phyloP scores from a whole-genome alignment of 2,329 filamentous ascomycete species.

The Aspergillus fumigatiaffinis region DNA sequence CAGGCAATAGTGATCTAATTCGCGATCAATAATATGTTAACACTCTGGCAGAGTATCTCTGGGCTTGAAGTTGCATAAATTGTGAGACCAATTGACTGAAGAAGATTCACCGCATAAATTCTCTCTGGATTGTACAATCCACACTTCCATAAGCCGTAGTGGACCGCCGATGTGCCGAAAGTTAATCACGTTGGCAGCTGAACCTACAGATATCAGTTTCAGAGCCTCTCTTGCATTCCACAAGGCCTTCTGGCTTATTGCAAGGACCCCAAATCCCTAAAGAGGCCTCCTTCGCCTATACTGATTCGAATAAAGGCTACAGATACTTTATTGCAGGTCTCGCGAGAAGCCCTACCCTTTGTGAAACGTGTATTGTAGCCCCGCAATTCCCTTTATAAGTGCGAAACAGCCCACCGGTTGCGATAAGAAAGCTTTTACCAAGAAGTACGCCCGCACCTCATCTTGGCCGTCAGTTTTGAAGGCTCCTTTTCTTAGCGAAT shows the following conservation, averaged over 20 bases:
- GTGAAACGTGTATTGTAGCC: background rate
- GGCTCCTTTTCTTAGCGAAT: background rate
- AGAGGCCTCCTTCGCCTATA: background rate
- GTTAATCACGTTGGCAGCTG: background rate
- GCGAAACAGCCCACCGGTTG: background rate
- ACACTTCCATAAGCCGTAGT: background rate
- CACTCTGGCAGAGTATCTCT: background rate
- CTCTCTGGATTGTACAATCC: background rate
- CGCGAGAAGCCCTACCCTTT: background rate
- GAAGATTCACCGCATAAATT: background rate
- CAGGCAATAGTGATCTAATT: background rate
- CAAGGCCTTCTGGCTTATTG: background rate
- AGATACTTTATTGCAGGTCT: background rate
- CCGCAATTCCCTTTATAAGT: background rate
- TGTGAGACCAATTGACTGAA: background rate
- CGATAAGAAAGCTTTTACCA: background rate
- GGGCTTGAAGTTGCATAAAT: background rate
- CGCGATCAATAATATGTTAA: background rate
- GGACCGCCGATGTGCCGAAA: background rate
- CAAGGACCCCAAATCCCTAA: background rate
- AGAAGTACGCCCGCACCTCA: background rate
- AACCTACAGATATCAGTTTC: background rate
- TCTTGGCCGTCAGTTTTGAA: background rate
- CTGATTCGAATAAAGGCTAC: background rate
- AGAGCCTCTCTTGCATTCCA: background rate